These are phyloP conservation scores for Malassezia cuniculi DNA, from an alignment of 1,284 basidiomycete genomes.

Conservation along the genomic window DNA sequence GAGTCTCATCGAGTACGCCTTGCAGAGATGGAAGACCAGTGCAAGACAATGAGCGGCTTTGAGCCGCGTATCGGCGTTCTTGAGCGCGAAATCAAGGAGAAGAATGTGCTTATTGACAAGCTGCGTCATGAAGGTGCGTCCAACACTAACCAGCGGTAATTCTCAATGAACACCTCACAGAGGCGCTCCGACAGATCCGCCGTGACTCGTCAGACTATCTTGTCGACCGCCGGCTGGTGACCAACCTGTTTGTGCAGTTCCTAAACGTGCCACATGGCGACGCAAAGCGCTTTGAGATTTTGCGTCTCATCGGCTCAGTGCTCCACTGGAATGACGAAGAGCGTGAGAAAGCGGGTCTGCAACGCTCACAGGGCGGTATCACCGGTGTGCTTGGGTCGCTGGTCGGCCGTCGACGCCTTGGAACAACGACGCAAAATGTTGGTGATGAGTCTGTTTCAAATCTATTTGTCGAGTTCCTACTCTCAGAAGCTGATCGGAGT, in stretches of 20 bases:
- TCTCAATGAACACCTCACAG: slow-evolving; percentile 91
- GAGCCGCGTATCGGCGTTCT: slow-evolving; percentile 57
- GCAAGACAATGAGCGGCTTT: slow-evolving; percentile 57
- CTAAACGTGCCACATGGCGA: slow-evolving; percentile 78
- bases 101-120: slow-evolving; percentile 50
- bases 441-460: slow-evolving; percentile 30
- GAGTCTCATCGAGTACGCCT: slow-evolving; percentile 67
- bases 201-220: slow-evolving; percentile 72
- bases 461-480: slow-evolving; percentile 41
- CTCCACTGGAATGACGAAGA: slow-evolving; percentile 80
- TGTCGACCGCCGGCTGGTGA: slow-evolving; percentile 79
- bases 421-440: neutral
- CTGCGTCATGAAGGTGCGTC: slow-evolving; percentile 10
- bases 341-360: slow-evolving; percentile 76
- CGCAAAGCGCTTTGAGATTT: slow-evolving; percentile 91
- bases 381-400: slow-evolving; percentile 3
- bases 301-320: slow-evolving; percentile 72
- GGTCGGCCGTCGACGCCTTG: neutral
- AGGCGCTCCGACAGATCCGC: slow-evolving; percentile 81
- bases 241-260: slow-evolving; percentile 86
- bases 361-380: slow-evolving; percentile 36
- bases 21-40: slow-evolving; percentile 50
- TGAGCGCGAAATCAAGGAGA: slow-evolving; percentile 84
- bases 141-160: slow-evolving; percentile 48
- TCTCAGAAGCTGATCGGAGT: slow-evolving; percentile 35